Base-by-base conservation (phyloP, 306 rosid genomes). In the Glycine tomentella region DNA sequence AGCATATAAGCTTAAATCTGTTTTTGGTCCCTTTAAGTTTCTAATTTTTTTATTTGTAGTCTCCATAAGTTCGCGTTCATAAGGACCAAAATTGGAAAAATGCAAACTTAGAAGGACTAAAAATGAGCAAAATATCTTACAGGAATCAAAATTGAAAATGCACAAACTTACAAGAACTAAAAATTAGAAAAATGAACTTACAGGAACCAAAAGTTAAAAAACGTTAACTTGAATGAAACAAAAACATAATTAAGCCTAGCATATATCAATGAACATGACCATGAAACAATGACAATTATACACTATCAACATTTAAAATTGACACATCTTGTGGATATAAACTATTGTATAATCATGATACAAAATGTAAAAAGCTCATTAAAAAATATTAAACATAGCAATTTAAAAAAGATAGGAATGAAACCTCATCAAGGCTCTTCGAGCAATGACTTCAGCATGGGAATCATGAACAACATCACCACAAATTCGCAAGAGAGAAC, bases 401-500 rank as follows among this genome's bases (percentile, higher is more conserved):
- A 57, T 20, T 52, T 77, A 3, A 40, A 12, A 48, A 81, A 3
- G 31, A 71, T 11, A 31, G 50, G 14, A 78, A 63, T 10, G 51
- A 59, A 84, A 95, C 99, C 99, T 93, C 17, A 93, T 74, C 42
- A 95, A 84, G 83, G 97, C 86, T 82, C 98, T 92, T 36, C 98
- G 83, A 56, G 99, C 93, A 44, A 95, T 78, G 75, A 87, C 87
- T 82, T 95, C 98, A 45, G 99, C 98, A 84, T 91, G 98, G 3
- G 99, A 93, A 76, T 95, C 99, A 85, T 90, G 88, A 63, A 95
- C 91, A 49, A 91, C 69, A 45, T 95, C 98, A 38, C 98, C 96
- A 74, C 63, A 75, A 9, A 93, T 70, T 51, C 93, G 90, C 82
- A 90, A 76, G 53, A 75, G 93, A 16, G 96, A 93, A n/a, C 92